Percentiles rank a stretch among this genome's conserved stretches.
Conservation (phyloP, 345 rosid species). For the Rhodomyrtus tomentosa region DNA sequence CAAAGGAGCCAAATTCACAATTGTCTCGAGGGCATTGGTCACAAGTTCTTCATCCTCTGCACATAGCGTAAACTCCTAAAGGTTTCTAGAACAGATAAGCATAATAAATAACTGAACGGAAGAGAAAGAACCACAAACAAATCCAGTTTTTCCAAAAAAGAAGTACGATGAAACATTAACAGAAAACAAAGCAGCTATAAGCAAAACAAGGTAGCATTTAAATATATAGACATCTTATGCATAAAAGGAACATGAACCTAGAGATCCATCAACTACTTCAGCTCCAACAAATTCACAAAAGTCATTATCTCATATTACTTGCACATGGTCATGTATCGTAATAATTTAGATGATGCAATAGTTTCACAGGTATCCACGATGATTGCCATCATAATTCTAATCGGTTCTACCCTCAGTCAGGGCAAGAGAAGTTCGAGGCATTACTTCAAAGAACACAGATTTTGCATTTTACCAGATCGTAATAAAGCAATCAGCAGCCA, state of each 20-base stretch:
- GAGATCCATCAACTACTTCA: background rate
- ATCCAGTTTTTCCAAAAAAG: background rate
- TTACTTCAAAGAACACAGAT: background rate
- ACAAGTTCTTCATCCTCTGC: conserved; percentile 98
- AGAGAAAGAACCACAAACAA: background rate
- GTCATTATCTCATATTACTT: background rate
- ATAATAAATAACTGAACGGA: background rate
- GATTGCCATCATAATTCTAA: background rate
- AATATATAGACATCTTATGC: background rate
- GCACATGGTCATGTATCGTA: background rate
- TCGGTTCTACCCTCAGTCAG: background rate
- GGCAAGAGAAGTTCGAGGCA: background rate
- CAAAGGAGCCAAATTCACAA: conserved; percentile 86
- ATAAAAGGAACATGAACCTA: background rate
- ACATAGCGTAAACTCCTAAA: background rate
- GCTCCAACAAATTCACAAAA: background rate
- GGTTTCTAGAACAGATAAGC: background rate
- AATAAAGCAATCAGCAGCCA: background rate
- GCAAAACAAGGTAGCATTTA: background rate
- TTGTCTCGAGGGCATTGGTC: conserved; percentile 83
- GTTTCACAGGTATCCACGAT: background rate
- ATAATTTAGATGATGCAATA: background rate
- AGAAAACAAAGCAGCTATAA: background rate
- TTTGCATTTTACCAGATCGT: background rate
- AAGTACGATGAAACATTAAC: background rate